Conservation (phyloP, 1,139 yeast species). For the Arxiozyma telluris region DNA sequence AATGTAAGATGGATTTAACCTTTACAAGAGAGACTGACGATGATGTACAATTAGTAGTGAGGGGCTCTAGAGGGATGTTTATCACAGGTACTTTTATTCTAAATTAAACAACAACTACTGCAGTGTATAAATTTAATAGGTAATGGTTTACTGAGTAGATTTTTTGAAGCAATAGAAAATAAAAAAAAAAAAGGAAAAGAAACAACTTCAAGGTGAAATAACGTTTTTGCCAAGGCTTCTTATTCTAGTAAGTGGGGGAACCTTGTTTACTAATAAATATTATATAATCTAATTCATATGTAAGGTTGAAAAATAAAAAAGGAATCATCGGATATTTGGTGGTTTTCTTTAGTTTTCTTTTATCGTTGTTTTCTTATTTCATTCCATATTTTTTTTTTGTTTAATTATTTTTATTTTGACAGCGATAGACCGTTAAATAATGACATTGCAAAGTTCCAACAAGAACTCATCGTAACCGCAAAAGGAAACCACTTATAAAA, state of each 20-base stretch:
- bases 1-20: slow-evolving; percentile 82
- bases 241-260: not conserved
- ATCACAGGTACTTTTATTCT: slow-evolving; percentile 81
- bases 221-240: not conserved
- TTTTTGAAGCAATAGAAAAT: not conserved
- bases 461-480: too few relatives aligned
- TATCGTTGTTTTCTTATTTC: too few relatives aligned
- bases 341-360: too few relatives aligned
- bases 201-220: too few relatives aligned
- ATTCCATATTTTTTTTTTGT: too few relatives aligned
- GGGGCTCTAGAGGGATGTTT: slow-evolving; percentile 90
- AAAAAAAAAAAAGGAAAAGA: too few relatives aligned
- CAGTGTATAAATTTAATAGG: too few relatives aligned
- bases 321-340: not conserved
- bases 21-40: slow-evolving; percentile 67
- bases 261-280: not conserved
- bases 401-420: not conserved
- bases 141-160: not conserved
- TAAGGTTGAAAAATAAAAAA: too few relatives aligned
- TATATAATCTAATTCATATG: too few relatives aligned
- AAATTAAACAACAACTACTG: not conserved
- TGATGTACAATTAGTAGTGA: slow-evolving; percentile 83
- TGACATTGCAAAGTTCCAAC: too few relatives aligned
- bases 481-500: too few relatives aligned
- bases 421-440: not conserved